Percentiles rank a stretch among this genome's conserved stretches.
Evolutionary conservation across 805 yeast genomes (phyloP).

Genomic region (Kuraishia borneana): DNA sequence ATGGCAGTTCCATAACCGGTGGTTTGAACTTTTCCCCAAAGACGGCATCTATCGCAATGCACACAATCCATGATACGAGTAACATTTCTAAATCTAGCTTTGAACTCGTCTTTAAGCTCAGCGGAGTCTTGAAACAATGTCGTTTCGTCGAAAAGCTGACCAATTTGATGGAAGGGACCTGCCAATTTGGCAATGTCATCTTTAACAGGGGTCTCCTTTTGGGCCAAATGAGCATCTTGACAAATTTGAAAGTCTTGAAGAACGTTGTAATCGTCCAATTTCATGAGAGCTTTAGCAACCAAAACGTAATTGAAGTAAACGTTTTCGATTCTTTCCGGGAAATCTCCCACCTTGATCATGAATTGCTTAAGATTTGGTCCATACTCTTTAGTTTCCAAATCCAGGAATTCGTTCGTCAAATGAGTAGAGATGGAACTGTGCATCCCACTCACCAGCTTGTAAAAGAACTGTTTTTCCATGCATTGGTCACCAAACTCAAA

Average conservation of each 20-base stretch:
- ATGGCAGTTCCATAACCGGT: conserved; percentile 97
- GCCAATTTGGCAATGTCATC: conserved; percentile 20
- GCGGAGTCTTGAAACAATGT: conserved; percentile 33
- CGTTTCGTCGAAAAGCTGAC: conserved; percentile 31
- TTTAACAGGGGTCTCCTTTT: conserved; percentile 16
- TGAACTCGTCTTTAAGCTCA: conserved; percentile 74
- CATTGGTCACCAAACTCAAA: conserved; percentile 50
- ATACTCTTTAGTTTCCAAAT: conserved; percentile 64
- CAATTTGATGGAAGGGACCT: conserved; percentile 14
- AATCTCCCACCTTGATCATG: conserved; percentile 81
- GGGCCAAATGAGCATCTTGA: conserved; percentile 11
- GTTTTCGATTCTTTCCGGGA: conserved; percentile 82
- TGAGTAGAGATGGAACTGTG: conserved; percentile 95
- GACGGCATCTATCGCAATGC: conserved; percentile 93
- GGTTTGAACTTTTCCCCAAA: conserved; percentile 97
- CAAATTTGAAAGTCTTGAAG: conserved; percentile 16
- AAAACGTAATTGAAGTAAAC: conserved; percentile 88
- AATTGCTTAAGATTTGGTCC: conserved; percentile 75
- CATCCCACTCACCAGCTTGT: conserved; percentile 81
- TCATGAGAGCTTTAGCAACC: conserved; percentile 70
- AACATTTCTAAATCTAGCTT: conserved; percentile 77
- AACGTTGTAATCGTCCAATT: conserved; percentile 24
- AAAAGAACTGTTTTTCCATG: conserved; percentile 80
- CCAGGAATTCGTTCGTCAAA: conserved; percentile 70
- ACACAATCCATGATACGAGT: conserved; percentile 96